Evolutionary conservation across 2,329 filamentous ascomycete genomes (phyloP).

Genomic region (Alternaria infectoria): DNA sequence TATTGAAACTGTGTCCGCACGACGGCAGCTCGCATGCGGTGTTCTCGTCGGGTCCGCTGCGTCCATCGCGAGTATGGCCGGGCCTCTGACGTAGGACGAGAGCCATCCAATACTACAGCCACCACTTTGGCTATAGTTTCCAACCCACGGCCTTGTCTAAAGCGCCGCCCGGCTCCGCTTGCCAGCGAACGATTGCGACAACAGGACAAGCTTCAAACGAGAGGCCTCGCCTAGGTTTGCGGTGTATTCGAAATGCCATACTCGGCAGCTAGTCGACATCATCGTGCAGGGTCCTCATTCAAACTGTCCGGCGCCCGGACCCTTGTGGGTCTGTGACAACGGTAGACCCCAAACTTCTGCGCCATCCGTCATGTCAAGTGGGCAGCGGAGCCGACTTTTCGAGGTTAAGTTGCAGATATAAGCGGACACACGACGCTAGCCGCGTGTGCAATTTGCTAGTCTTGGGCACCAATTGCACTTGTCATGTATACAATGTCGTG

Average conservation of each 20-base stretch:
- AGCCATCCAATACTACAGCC: constrained; percentile 9
- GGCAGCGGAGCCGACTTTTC: constrained; percentile 16
- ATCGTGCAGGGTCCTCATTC: constrained; percentile 19
- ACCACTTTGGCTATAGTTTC: constrained; percentile 2
- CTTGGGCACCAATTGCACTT: constrained; percentile 10
- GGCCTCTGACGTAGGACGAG: constrained; percentile 29
- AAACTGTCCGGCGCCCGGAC: constrained; percentile 14
- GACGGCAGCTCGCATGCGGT: constrained; percentile 9
- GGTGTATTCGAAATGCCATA: constrained; percentile 7
- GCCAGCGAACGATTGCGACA: constrained; percentile 9
- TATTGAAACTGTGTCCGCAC: constrained; percentile 20
- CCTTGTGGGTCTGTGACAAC: constrained; percentile 20
- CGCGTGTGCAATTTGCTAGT: constrained; percentile 18
- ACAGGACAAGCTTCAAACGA: not conserved
- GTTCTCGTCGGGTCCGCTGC: not conserved
- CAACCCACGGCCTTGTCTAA: not conserved
- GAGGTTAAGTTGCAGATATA: not conserved
- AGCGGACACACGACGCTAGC: constrained; percentile 22
- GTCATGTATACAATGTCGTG: constrained; percentile 13
- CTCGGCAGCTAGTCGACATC: constrained; percentile 23
- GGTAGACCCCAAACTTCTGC: constrained; percentile 7
- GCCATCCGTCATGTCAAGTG: constrained; percentile 30
- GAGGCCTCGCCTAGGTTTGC: not conserved
- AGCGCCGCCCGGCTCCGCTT: constrained; percentile 5
- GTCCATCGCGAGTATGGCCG: constrained; percentile 17